These are phyloP conservation scores for Flaveria robusta DNA, from an alignment of 129 eudicot genomes.

Conservation along the genomic window DNA sequence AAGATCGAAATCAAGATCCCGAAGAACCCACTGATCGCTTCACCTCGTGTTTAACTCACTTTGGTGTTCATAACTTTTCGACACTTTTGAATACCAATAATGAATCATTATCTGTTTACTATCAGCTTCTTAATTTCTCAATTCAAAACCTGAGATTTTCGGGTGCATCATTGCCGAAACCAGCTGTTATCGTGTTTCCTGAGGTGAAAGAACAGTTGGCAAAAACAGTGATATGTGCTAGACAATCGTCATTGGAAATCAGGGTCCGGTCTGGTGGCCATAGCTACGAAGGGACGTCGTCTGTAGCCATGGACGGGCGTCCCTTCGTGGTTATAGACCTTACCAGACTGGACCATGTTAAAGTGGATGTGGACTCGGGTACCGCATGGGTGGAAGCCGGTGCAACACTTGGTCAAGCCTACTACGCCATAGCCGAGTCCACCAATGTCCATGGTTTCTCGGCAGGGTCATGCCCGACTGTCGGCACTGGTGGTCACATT, in stretches of 20 bases:
- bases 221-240: constrained; percentile 44
- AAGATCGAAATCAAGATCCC: neutral
- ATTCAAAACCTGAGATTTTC: constrained; percentile 69
- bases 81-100: constrained; percentile 31
- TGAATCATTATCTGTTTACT: constrained; percentile 36
- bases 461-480: constrained; percentile 81
- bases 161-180: constrained; percentile 48
- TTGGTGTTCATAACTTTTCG: constrained; percentile 54
- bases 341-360: constrained; percentile 50
- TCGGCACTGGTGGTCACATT: constrained; percentile 83
- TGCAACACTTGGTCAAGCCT: constrained; percentile 76
- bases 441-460: constrained; percentile 63
- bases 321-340: constrained; percentile 70
- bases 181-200: constrained; percentile 63
- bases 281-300: constrained; percentile 74
- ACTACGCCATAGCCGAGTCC: constrained; percentile 51
- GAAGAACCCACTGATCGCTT: constrained; percentile 19
- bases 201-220: constrained; percentile 52
- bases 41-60: constrained; percentile 44
- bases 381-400: constrained; percentile 87
- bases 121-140: constrained; percentile 56
- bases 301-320: constrained; percentile 37
- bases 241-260: constrained; percentile 41
- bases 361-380: constrained; percentile 48
- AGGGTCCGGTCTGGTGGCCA: constrained; percentile 81